Evolutionary conservation across 1,139 yeast genomes (phyloP), one percentile per base, ranked within the genome.

Genomic region (Pichia kudriavzevii): DNA sequence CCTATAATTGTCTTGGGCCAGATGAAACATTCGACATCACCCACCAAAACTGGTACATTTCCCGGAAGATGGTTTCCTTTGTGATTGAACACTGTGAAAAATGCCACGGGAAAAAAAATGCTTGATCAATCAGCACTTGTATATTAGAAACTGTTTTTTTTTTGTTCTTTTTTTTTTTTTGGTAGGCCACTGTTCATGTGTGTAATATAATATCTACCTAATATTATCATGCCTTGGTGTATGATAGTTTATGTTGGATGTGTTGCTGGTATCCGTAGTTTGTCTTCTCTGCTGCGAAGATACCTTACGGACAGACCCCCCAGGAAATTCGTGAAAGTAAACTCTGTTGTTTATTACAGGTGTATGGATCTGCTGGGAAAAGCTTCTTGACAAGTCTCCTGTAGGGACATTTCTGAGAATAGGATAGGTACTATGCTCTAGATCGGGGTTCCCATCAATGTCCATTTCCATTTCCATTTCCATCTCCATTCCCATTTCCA

Each of bases 21-120:
- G 30, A 36, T 19, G 38, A 39, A 10, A 51, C 55, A 4, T 50
- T 50, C 38, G 52, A 50, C 26, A 47, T 47, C 8, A 50, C 46
- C 14, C 47, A 53, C 17, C 35, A 47, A 23, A 46, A 47, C 33
- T 52, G 56, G 56, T 52, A 52, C 39, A 52, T 52, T 18, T 49
- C 53, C 4, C 42, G 48, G 24, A 51, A 47, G 35, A 44, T 50
- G 25, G 55, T 50, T 21, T 45, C 46, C 14, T 52, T 35, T 29
- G 35, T 47, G 7, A 23, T 47, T 11, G 23, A 25, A 7, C 24
- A 27, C 1, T 47, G 50, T 32, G 15, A 26, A 5, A 38, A 36
- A 11, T 45, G 49, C 23, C 22, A 32, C 17, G 31, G 20, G 12
- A 28, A 22, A 13, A 22, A 35, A 26, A 12, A 24, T 6, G 12